Evolutionary conservation across 495 filamentous ascomycete genomes (phyloP), one percentile per base, ranked within the genome.

Genomic region (Trypethelium eluteriae): DNA sequence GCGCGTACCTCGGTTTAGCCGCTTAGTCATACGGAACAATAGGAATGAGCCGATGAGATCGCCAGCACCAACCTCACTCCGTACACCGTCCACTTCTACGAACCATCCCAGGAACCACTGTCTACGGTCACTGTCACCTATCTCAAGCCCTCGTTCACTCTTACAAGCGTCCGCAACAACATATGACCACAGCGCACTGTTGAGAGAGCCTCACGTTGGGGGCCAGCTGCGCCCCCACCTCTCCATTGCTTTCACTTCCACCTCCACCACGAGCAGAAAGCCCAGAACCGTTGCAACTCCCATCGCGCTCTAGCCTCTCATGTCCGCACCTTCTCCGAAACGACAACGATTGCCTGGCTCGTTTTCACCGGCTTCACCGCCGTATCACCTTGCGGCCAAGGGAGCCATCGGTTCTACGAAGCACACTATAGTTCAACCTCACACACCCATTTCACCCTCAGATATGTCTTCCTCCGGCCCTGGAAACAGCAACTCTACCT

Each of bases 361-460:
- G 39, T 77, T 76, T 66, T 74, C 71, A 3, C 77, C 76, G 32
- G 71, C 71, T 10, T 75, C 72, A 16, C 76, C 77, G 10, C 68
- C 75, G 49, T 74, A 74, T 50, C 67, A 74, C 50, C 68, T 79
- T 66, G 71, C 68, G 5, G 53, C 32, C 64, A 74, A 75, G 72
- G 7, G 61, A 16, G 46, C 16, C 57, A 64, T 12, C 61, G 67
- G 74, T 61, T 64, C 71, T 47, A 72, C 72, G 69, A 76, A 75
- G 70, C 25, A 32, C 47, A 67, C 66, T 47, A 56, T 71, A 64
- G 67, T 71, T 41, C 74, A 75, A 6, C 73, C 73, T 38, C 77
- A 73, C 59, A 76, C 77, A 7, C 74, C 75, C n/a, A 79, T 75
- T 7, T 76, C 76, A 11, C 77, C 77, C 2, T 72, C 74, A 63